phyloP scores from a whole-genome alignment of 441 rosid genomes.

The Populus tomentosa region DNA sequence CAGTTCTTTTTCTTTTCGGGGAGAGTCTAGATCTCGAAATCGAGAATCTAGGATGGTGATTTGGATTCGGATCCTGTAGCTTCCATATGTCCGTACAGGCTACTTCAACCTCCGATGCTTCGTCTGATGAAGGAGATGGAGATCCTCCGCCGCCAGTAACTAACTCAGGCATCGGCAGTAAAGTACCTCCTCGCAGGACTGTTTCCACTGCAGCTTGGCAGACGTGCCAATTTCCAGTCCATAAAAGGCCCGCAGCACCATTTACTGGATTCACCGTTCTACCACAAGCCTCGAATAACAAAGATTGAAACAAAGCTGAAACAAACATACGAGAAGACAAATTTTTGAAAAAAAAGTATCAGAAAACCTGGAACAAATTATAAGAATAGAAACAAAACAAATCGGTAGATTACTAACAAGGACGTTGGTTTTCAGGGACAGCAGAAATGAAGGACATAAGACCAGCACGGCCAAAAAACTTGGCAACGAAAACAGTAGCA shows the following conservation, averaged over 20 bases:
- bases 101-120: slow-evolving; percentile 47
- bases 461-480: slow-evolving; percentile 70
- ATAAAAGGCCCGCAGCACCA: slow-evolving; percentile 53
- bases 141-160: slow-evolving; percentile 33
- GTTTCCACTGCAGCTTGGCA: slow-evolving; percentile 55
- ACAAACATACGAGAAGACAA: background rate
- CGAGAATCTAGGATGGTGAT: slow-evolving; percentile 43
- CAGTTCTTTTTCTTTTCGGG: slow-evolving; percentile 36
- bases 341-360: background rate
- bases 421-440: slow-evolving; percentile 44
- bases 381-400: background rate
- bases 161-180: slow-evolving; percentile 60
- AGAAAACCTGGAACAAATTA: background rate
- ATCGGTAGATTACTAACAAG: slow-evolving; percentile 26
- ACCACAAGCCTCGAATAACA: slow-evolving; percentile 60
- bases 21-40: slow-evolving; percentile 52
- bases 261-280: slow-evolving; percentile 53
- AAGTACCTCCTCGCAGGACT: slow-evolving; percentile 42
- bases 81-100: slow-evolving; percentile 48
- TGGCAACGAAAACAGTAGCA: slow-evolving; percentile 66
- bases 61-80: slow-evolving; percentile 33
- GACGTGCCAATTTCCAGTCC: slow-evolving; percentile 53
- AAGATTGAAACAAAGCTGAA: slow-evolving; percentile 54
- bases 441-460: slow-evolving; percentile 54
- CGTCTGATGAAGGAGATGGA: slow-evolving; percentile 44